phyloP scores from a whole-genome alignment of 1,284 basidiomycete species.

The Ganoderma sinense region DNA sequence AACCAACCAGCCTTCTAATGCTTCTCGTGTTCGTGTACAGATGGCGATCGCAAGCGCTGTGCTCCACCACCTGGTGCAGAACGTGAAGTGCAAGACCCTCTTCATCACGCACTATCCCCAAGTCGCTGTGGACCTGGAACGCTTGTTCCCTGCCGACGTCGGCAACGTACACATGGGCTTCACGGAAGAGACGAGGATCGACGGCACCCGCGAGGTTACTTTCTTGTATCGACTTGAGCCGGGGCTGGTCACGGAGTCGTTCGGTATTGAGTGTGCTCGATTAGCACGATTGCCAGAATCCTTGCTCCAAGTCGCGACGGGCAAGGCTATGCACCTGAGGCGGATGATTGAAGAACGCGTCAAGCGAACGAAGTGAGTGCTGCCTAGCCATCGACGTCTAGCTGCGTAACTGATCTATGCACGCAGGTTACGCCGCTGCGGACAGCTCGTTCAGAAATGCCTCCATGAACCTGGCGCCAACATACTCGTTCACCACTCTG shows the following conservation, averaged over 20 bases:
- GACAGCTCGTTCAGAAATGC: conserved; percentile 27
- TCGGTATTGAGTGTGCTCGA: conserved; percentile 90
- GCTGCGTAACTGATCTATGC: background rate
- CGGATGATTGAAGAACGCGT: conserved; percentile 55
- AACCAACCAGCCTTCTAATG: background rate
- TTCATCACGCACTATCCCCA: conserved; percentile 95
- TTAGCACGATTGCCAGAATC: conserved; percentile 82
- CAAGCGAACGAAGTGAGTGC: conserved; percentile 56
- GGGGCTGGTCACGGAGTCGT: conserved; percentile 84
- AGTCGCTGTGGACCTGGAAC: conserved; percentile 65
- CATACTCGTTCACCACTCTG: conserved; percentile 14
- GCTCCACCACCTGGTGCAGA: conserved; percentile 74
- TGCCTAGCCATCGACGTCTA: background rate
- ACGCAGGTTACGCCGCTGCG: conserved; percentile 32
- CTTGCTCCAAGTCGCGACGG: conserved; percentile 67
- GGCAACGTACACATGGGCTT: conserved; percentile 91
- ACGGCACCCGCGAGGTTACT: conserved; percentile 80
- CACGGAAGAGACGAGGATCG: conserved; percentile 65
- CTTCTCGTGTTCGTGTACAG: conserved; percentile 45
- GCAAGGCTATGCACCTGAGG: conserved; percentile 66
- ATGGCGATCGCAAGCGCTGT: conserved; percentile 87
- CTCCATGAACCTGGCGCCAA: conserved; percentile 12
- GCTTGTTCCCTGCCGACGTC: conserved; percentile 62
- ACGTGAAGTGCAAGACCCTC: conserved; percentile 79
- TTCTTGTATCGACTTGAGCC: conserved; percentile 83